Conservation (phyloP, 2,329 filamentous ascomycete genomes). For the Diaporthe citrichinensis region DNA sequence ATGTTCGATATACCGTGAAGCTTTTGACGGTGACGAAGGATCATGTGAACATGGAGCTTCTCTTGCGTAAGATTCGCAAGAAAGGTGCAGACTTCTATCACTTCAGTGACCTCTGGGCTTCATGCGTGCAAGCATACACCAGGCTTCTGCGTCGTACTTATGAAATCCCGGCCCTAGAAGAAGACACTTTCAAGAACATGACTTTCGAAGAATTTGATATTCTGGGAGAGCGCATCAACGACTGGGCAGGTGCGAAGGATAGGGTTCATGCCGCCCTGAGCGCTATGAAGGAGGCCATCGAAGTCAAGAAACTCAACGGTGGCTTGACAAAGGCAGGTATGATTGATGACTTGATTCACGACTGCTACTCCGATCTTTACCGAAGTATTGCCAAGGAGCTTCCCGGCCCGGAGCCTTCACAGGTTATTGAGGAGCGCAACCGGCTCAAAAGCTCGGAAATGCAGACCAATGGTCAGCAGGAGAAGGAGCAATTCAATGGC, state of each 20-base stretch:
- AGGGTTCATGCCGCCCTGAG: conserved; percentile 61
- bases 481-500: conserved; percentile 46
- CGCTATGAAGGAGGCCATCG: conserved; percentile 71
- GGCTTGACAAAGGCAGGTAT: conserved; percentile 86
- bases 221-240: conserved; percentile 66
- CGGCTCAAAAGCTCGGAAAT: conserved; percentile 55
- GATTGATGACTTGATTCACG: conserved; percentile 94
- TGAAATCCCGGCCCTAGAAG: conserved; percentile 59
- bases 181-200: conserved; percentile 69
- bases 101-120: conserved; percentile 72
- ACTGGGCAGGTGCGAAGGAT: conserved; percentile 63
- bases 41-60: conserved; percentile 79
- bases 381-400: conserved; percentile 74
- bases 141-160: conserved; percentile 66
- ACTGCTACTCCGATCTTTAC: conserved; percentile 87
- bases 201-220: conserved; percentile 71
- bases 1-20: conserved; percentile 84
- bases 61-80: conserved; percentile 84
- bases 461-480: conserved; percentile 51
- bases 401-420: conserved; percentile 63
- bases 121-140: conserved; percentile 67
- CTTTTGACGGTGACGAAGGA: conserved; percentile 83
- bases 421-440: conserved; percentile 61
- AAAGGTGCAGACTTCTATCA: conserved; percentile 83
- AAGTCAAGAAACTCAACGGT: conserved; percentile 81